Evolutionary conservation across 2,329 filamentous ascomycete genomes (phyloP).

Genomic region (Scleromitrula shiraiana): DNA sequence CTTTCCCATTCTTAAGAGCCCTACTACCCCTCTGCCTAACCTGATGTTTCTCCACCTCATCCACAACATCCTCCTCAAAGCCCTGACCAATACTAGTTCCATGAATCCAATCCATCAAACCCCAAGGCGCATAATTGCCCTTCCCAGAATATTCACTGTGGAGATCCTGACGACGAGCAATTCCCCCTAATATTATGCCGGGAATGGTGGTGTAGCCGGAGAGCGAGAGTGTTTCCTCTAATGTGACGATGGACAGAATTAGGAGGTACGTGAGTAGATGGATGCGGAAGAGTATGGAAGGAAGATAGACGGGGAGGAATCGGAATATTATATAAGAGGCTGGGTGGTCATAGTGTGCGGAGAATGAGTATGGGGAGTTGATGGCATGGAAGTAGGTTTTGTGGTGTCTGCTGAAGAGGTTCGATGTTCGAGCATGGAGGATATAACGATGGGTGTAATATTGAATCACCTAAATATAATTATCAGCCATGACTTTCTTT

Average conservation of each 20-base stretch:
- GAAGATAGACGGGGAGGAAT: slow-evolving; percentile 58
- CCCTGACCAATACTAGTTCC: slow-evolving; percentile 48
- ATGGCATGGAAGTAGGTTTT: slow-evolving; percentile 43
- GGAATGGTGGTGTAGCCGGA: slow-evolving; percentile 57
- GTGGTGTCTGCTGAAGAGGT: slow-evolving; percentile 37
- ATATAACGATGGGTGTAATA: slow-evolving; percentile 68
- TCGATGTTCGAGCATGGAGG: slow-evolving; percentile 47
- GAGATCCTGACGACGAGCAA: slow-evolving; percentile 42
- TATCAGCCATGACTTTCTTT: neutral
- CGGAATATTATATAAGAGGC: slow-evolving; percentile 53
- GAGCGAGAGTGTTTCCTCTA: slow-evolving; percentile 59
- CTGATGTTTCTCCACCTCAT: slow-evolving; percentile 47
- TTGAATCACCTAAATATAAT: slow-evolving; percentile 39
- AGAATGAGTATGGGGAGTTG: slow-evolving; percentile 51
- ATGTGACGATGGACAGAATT: slow-evolving; percentile 52
- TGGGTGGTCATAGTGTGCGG: slow-evolving; percentile 62
- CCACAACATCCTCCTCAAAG: slow-evolving; percentile 45
- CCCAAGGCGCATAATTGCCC: slow-evolving; percentile 56
- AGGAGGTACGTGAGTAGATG: slow-evolving; percentile 67
- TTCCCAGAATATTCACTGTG: slow-evolving; percentile 49
- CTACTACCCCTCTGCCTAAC: slow-evolving; percentile 36
- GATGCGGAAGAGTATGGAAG: slow-evolving; percentile 55
- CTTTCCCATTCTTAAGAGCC: slow-evolving; percentile 29
- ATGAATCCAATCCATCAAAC: slow-evolving; percentile 53
- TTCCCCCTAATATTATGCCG: slow-evolving; percentile 43